Evolutionary conservation across 2,329 filamentous ascomycete genomes (phyloP).

Genomic region (Pezicula rhizophila): DNA sequence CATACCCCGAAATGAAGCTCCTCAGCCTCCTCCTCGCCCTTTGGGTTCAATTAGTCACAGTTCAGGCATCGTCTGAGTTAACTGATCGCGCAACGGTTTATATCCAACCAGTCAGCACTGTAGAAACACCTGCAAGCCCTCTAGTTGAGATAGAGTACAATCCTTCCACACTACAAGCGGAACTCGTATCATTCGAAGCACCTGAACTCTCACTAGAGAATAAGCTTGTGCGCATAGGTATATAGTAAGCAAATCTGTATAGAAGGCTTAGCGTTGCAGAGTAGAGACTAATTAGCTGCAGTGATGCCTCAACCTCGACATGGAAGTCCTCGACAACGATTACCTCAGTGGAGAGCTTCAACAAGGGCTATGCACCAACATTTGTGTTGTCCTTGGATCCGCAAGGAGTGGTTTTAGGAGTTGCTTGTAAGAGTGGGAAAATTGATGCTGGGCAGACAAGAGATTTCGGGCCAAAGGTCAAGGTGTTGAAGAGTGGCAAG

Average conservation of each 20-base stretch:
- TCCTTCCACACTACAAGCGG: slow-evolving; percentile 34
- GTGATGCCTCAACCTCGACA: slow-evolving; percentile 34
- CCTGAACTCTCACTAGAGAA: slow-evolving; percentile 43
- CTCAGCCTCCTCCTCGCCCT: slow-evolving; percentile 37
- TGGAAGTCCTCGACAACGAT: slow-evolving; percentile 54
- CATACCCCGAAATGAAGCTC: slow-evolving; percentile 36
- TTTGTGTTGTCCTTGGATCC: slow-evolving; percentile 47
- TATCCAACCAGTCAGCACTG: slow-evolving; percentile 20
- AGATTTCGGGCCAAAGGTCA: slow-evolving; percentile 57
- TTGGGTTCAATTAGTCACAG: slow-evolving; percentile 29
- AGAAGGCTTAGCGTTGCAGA: too few relatives aligned
- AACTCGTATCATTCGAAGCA: slow-evolving; percentile 48
- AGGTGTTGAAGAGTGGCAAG: slow-evolving; percentile 39
- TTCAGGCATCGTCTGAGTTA: slow-evolving; percentile 33
- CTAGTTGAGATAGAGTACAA: slow-evolving; percentile 55
- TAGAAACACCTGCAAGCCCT: slow-evolving; percentile 37
- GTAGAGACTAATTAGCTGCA: too few relatives aligned
- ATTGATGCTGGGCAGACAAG: slow-evolving; percentile 60
- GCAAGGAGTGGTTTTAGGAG: slow-evolving; percentile 41
- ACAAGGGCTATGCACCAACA: slow-evolving; percentile 54
- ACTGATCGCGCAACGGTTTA: slow-evolving; percentile 26
- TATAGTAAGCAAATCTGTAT: slow-evolving; percentile 30
- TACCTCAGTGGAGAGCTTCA: slow-evolving; percentile 50
- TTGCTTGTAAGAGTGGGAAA: slow-evolving; percentile 46
- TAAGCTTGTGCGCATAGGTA: slow-evolving; percentile 48